Base-by-base conservation (phyloP, 768 basidiomycete genomes). In the Termitomyces sp. region DNA sequence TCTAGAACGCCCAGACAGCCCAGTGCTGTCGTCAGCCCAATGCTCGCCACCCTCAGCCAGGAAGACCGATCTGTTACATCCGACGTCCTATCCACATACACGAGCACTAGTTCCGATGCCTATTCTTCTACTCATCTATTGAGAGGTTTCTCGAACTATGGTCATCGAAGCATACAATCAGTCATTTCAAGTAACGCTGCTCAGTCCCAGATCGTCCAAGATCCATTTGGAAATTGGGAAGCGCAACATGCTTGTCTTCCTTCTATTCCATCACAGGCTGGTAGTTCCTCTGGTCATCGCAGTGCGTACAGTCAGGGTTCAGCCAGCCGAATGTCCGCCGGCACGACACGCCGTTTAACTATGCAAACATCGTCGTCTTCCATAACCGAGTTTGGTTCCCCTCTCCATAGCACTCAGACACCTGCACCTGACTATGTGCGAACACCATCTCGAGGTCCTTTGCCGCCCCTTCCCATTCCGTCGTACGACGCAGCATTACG, bases 391-490 rank as follows among this genome's bases (percentile, higher is more conserved):
- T 20, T 11, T 38, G 41, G 38, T 40, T 51, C 49, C 16, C 40
- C 50, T 25, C 53, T 51, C 13, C 47, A 22, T 32, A 35, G 50
- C 13, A 38, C 38, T 18, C 49, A 32, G 29, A 25, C 48, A 3
- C 42, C 43, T 48, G 36, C 25, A 9, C 40, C 52, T 36, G 47
- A 49, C 12, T 42, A 51, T n/a, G 50, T 39, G 0, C 41, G 41
- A 22, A 53, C 35, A 47, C 52, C 59, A 16, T 45, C 62, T 44
- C 59, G 62, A 12, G 57, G 53, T 42, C 62, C 62, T 39, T 47
- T 63, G 25, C 61, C 61, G 9, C 31, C 33, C 5, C 57, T 62
- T 32, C 61, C 61, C 20, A 49, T 58, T 7, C 62, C 62, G 3
- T 56, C 62, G 2, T 60, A 63, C 35, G 46, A 58, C 18, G 53